Percentiles rank a stretch among this genome's conserved stretches.
These are phyloP conservation scores for Craterostigma plantagineum DNA, from an alignment of 257 asterid species.

Conservation along the genomic window DNA sequence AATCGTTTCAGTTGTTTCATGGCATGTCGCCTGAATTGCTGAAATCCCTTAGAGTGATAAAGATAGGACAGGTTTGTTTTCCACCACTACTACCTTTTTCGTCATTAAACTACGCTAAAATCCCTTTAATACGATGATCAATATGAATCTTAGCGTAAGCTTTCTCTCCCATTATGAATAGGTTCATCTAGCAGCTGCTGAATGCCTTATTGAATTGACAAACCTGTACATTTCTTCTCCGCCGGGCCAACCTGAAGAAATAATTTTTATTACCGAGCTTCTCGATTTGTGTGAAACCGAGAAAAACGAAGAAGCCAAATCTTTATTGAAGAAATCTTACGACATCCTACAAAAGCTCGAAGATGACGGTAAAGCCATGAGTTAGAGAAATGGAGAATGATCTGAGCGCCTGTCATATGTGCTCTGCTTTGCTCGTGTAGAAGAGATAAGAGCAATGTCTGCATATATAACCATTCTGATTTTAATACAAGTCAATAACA, in stretches of 20 bases:
- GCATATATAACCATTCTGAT: no score
- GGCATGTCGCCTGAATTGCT: slow-evolving; percentile 45
- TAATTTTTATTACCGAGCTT: slow-evolving; percentile 37
- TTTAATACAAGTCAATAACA: no score
- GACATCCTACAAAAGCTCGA: slow-evolving; percentile 28
- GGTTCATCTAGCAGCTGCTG: slow-evolving; percentile 82
- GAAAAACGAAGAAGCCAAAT: slow-evolving; percentile 77
- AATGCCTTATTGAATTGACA: slow-evolving; percentile 56
- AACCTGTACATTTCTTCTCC: slow-evolving; percentile 19
- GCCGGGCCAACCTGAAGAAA: slow-evolving; percentile 18
- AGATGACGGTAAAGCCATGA: slow-evolving; percentile 2
- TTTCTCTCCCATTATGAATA: slow-evolving; percentile 12
- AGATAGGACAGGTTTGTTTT: slow-evolving; percentile 66
- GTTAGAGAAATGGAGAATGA: no score
- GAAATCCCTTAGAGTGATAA: slow-evolving; percentile 43
- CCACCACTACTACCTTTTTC: background rate
- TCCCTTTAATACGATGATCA: no score
- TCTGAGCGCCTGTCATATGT: no score
- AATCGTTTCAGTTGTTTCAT: slow-evolving; percentile 38
- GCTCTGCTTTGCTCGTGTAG: no score
- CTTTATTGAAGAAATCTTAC: slow-evolving; percentile 46
- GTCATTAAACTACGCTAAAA: no score
- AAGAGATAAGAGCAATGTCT: no score
- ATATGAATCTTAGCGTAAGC: no score
- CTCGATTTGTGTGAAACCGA: slow-evolving; percentile 38